Conservation (phyloP, 2,329 filamentous ascomycete genomes). For the Apiospora marii region DNA sequence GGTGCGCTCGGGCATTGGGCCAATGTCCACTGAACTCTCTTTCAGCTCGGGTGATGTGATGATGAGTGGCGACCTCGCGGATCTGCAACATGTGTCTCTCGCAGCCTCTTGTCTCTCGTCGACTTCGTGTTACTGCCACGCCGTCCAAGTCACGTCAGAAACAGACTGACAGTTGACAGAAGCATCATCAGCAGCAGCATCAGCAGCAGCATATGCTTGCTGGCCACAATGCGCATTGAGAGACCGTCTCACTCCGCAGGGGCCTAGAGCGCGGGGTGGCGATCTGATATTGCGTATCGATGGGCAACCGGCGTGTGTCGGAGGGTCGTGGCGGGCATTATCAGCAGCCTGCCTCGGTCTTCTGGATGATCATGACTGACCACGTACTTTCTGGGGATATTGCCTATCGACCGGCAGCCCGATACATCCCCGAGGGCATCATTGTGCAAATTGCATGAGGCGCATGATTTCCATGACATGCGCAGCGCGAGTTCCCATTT, state of each 20-base stretch:
- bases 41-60: conserved; percentile 8
- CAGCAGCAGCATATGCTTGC: background rate
- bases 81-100: conserved; percentile 18
- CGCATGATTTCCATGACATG: conserved; percentile 4
- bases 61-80: background rate
- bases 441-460: conserved; percentile 15
- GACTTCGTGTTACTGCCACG: background rate
- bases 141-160: conserved; percentile 20
- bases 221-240: conserved; percentile 20
- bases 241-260: background rate
- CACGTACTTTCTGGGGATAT: background rate
- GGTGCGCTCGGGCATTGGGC: conserved; percentile 1
- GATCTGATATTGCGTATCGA: conserved; percentile 14
- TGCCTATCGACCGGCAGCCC: background rate
- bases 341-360: conserved; percentile 20
- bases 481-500: background rate
- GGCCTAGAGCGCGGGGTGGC: conserved; percentile 19
- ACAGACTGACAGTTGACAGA: conserved; percentile 16
- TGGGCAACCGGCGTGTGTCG: conserved; percentile 16
- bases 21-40: conserved; percentile 14
- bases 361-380: background rate
- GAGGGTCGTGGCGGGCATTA: background rate
- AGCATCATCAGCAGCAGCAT: background rate
- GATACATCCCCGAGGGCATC: background rate
- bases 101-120: background rate